Conservation (phyloP, 306 rosid species). For the Echinosophora koreensis region DNA sequence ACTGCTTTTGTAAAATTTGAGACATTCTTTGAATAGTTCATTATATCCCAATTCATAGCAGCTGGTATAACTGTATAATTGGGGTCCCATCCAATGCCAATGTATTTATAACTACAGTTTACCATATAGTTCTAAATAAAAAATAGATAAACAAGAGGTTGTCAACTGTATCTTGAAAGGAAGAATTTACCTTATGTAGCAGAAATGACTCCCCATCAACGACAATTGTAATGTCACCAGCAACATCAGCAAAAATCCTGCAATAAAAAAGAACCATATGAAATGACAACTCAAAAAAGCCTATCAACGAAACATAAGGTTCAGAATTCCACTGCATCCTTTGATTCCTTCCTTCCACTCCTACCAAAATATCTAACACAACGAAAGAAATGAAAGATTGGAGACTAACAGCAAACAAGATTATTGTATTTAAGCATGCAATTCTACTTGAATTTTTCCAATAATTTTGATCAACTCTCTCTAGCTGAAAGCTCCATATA, state of each 20-base stretch:
- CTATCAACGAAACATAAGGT: not conserved
- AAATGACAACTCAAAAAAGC: slow-evolving; percentile 26
- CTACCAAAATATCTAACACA: not conserved
- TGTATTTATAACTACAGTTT: slow-evolving; percentile 5
- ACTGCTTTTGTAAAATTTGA: not conserved
- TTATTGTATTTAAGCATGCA: not conserved
- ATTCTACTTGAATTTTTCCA: too few species aligned
- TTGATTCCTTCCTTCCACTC: slow-evolving; percentile 15
- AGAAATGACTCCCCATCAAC: slow-evolving; percentile 87
- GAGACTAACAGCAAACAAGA: slow-evolving; percentile 2
- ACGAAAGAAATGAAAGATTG: slow-evolving; percentile 11
- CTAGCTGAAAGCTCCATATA: too few species aligned
- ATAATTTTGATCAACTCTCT: too few species aligned
- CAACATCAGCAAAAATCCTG: slow-evolving; percentile 92
- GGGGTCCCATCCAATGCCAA: not conserved
- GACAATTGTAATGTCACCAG: slow-evolving; percentile 83
- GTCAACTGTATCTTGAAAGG: slow-evolving; percentile 9
- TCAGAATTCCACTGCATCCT: slow-evolving; percentile 3
- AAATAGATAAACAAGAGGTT: slow-evolving; percentile 6
- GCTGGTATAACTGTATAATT: not conserved
- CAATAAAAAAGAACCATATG: slow-evolving; percentile 7
- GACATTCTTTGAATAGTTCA: slow-evolving; percentile 22
- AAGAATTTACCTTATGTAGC: slow-evolving; percentile 75
- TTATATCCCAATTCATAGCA: slow-evolving; percentile 8
- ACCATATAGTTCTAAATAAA: slow-evolving; percentile 11